Evolutionary conservation across 176 grass and related monocot species (phyloP).

Genomic region (Tuctoria greenei): DNA sequence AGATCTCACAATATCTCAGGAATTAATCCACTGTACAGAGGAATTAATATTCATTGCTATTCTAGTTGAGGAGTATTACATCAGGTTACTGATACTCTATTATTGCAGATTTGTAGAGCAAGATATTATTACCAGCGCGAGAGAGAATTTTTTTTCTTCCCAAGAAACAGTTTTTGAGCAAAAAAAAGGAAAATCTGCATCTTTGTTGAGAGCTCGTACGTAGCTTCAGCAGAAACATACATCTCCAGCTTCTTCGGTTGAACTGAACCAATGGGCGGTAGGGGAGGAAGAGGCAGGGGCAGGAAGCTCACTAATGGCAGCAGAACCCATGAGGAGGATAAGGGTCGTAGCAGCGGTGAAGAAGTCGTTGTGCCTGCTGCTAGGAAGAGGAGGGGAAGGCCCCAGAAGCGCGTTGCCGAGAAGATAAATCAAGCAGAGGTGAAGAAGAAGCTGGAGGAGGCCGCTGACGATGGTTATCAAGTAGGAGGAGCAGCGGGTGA

Average conservation of each 20-base stretch:
- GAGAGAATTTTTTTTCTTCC: not conserved
- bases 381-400: constrained; percentile 71
- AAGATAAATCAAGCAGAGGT: constrained; percentile 37
- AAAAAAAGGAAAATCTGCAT: constrained; percentile 1
- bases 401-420: constrained; percentile 50
- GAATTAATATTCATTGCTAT: constrained; percentile 2
- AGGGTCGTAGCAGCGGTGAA: constrained; percentile 49
- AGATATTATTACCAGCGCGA: not conserved
- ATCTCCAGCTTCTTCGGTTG: not conserved
- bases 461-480: constrained; percentile 33
- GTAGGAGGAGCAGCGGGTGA: constrained; percentile 30
- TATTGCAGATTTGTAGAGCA: constrained; percentile 36
- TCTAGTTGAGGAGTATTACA: not conserved
- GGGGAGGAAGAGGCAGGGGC: constrained; percentile 69
- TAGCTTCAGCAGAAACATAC: constrained; percentile 11
- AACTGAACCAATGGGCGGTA: constrained; percentile 56
- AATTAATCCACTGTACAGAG: constrained; percentile 6
- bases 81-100: not conserved
- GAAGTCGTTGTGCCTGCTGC: constrained; percentile 48
- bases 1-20: constrained; percentile 12
- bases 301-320: constrained; percentile 44
- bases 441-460: constrained; percentile 41
- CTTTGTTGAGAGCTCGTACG: not conserved
- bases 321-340: constrained; percentile 54
- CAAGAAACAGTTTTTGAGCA: constrained; percentile 10